Evolutionary conservation across 495 filamentous ascomycete species (phyloP).

Genomic region (Talaromyces liani): DNA sequence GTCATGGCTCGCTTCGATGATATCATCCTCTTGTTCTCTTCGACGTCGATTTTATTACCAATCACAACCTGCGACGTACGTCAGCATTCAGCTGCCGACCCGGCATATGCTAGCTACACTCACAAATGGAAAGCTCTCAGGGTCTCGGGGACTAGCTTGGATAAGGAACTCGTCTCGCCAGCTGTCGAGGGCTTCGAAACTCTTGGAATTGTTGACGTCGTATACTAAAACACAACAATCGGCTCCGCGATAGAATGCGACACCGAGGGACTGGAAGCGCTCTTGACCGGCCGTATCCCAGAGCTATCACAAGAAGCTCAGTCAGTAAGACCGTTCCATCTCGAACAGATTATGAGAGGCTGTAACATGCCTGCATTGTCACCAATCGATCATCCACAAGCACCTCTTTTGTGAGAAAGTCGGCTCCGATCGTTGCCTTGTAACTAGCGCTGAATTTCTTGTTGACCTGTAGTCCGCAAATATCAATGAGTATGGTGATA

Average conservation of each 20-base stretch:
- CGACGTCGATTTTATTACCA: constrained; percentile 98
- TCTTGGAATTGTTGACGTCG: constrained; percentile 98
- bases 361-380: constrained; percentile 82
- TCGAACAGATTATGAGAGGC: not conserved
- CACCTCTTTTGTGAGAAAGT: constrained; percentile 98
- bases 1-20: constrained; percentile 91
- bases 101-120: constrained; percentile 24
- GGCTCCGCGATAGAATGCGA: constrained; percentile 96
- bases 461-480: constrained; percentile 65
- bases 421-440: constrained; percentile 97
- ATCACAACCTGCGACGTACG: constrained; percentile 61
- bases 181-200: constrained; percentile 95
- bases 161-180: constrained; percentile 99
- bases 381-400: constrained; percentile 94
- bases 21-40: constrained; percentile 95
- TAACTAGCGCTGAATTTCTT: constrained; percentile 99
- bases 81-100: constrained; percentile 7
- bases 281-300: constrained; percentile 99
- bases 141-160: constrained; percentile 91
- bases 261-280: constrained; percentile 93
- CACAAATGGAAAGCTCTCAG: constrained; percentile 97
- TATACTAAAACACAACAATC: constrained; percentile 99
- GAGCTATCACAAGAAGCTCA: constrained; percentile 46
- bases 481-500: constrained; percentile 17
- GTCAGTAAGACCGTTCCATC: constrained; percentile 6